phyloP scores from a whole-genome alignment of 1,284 basidiomycete species.

The Trametes sp. region DNA sequence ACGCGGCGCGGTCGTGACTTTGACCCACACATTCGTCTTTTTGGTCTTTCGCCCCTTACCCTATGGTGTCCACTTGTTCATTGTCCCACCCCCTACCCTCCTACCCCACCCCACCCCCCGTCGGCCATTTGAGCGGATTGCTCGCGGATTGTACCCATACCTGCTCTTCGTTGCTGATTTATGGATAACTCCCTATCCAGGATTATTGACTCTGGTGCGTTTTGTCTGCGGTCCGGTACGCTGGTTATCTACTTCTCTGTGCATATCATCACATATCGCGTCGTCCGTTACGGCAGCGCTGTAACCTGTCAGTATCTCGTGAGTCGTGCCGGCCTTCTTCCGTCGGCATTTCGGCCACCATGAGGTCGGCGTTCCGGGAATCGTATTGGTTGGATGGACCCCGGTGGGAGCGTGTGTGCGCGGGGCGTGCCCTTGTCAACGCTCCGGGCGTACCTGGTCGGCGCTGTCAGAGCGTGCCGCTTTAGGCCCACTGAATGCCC shows the following conservation, averaged over 20 bases:
- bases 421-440: conserved; percentile 6
- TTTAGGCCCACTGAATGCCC: neutral
- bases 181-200: conserved; percentile 24
- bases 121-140: conserved; percentile 23
- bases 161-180: conserved; percentile 23
- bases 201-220: conserved; percentile 21
- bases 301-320: conserved; percentile 10
- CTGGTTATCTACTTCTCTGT: conserved; percentile 14
- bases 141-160: conserved; percentile 27
- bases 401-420: neutral
- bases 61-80: conserved; percentile 9
- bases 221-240: conserved; percentile 9
- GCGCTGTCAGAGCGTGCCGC: neutral
- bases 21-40: conserved; percentile 4
- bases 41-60: conserved; percentile 11
- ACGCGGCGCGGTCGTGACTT: conserved; percentile 30
- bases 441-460: neutral
- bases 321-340: neutral
- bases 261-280: conserved; percentile 3
- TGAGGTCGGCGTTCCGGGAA: neutral
- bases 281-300: conserved; percentile 10
- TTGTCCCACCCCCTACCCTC: neutral
- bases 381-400: neutral
- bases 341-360: conserved; percentile 17
- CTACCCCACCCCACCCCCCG: too few species aligned